Conservation (phyloP, 257 asterid species). For the Solanum sparsipilum region DNA sequence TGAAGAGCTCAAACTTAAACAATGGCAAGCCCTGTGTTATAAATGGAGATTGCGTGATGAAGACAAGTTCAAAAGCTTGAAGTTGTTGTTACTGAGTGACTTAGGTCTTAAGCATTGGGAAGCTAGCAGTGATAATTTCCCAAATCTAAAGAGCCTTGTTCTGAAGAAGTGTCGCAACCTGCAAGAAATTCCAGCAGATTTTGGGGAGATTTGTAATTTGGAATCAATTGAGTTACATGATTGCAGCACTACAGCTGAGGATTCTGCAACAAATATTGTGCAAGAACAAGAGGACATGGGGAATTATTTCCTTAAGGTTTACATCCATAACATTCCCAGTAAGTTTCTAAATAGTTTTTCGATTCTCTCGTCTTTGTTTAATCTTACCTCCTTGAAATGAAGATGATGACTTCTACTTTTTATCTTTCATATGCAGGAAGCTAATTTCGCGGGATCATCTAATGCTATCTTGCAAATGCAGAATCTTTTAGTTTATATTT, state of each 20-base stretch:
- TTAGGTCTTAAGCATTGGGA: not conserved
- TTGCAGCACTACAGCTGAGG: not conserved
- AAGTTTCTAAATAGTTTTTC: not conserved
- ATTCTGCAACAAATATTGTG: not conserved
- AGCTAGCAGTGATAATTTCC: not conserved
- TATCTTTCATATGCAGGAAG: not conserved
- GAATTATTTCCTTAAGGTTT: not conserved
- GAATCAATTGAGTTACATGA: not conserved
- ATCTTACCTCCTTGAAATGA: not conserved
- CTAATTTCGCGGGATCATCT: not conserved
- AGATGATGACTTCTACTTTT: not conserved
- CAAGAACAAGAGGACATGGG: not conserved
- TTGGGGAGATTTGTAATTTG: not conserved
- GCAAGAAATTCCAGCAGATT: not conserved
- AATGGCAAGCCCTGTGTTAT: fast-evolving
- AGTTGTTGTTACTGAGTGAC: not conserved
- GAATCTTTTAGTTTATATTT: not conserved
- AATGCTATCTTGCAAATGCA: not conserved
- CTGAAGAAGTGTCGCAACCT: fast-evolving
- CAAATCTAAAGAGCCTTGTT: not conserved
- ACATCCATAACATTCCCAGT: not conserved
- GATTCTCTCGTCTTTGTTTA: not conserved
- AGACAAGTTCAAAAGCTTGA: not conserved
- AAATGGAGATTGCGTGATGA: not conserved
- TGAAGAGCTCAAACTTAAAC: not conserved